Base-by-base conservation (phyloP, 257 asterid genomes). In the Solanum pimpinellifolium region DNA sequence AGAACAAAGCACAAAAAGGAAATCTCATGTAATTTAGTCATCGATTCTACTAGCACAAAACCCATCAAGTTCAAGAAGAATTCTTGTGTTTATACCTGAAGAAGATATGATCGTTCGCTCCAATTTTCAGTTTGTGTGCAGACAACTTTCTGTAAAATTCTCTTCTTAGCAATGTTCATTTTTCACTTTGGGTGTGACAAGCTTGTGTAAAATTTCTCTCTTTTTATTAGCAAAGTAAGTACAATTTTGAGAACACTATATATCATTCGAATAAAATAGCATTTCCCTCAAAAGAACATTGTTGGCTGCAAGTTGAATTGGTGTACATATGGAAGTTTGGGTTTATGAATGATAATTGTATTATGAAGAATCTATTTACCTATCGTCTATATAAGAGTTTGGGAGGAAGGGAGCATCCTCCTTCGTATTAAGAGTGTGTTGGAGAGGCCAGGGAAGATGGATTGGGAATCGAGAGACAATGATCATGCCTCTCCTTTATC, bases 41-140 rank as follows among this genome's bases (percentile, higher is more conserved):
- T 95, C 15, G 96, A 95, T 74, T 93, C 99, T 14, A 88, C 90
- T 1, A 93, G 93, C 95, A 92, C 49, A 87, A 95, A 94, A 88
- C 94, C 98, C 49, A 91, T 95, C 91, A 89, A 75, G 86, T 94
- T 97, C 70, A 92, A 88, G 83, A 93, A 93, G 93, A 90, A 91
- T 88, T 88, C 95, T 20, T 97, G 99, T 90, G 91, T 90, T 52
- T 93, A 92, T 89, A 89, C 88, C 86, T 96, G 92, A 96, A 86
- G 47, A 42, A 16, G n/a, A 73, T 60, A 73, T 49, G 15, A 62
- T 60, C 16, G 2, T 62, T 27, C 83, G 31, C 76, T 73, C 27
- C 49, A 59, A 59, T 83, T 37, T n/a, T 33, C 70, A 49, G 69
- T 81, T 52, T 52, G 70, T 81, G 85, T 81, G 85, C 85, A 81